phyloP scores from a whole-genome alignment of 306 rosid genomes.

The Lathyrus oleraceus region DNA sequence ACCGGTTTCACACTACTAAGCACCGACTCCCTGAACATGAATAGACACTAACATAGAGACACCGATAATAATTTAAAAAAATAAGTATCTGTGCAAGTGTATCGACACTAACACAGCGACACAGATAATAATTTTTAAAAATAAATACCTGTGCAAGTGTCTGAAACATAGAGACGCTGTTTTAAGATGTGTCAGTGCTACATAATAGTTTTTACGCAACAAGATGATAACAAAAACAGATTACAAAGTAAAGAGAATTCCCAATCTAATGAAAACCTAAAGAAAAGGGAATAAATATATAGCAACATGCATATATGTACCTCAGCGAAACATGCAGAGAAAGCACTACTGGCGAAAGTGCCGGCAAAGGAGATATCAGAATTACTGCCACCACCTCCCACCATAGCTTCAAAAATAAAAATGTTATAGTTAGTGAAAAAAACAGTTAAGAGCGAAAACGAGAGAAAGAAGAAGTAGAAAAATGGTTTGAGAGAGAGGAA shows the following conservation, averaged over 20 bases:
- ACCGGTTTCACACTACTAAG: too few species aligned
- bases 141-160: too few species aligned
- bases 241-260: background rate
- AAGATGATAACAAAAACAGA: conserved; percentile 13
- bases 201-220: too few species aligned
- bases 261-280: background rate
- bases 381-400: conserved; percentile 56
- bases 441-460: background rate
- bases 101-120: too few species aligned
- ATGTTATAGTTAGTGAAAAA: background rate
- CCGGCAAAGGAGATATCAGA: conserved; percentile 74
- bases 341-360: conserved; percentile 67
- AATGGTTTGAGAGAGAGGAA: too few species aligned
- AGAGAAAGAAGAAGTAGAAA: background rate
- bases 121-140: too few species aligned
- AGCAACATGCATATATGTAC: conserved; percentile 33
- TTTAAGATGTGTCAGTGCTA: too few species aligned
- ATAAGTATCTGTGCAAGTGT: too few species aligned
- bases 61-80: too few species aligned
- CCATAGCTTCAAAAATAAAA: conserved; percentile 46
- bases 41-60: too few species aligned
- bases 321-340: conserved; percentile 81
- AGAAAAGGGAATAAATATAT: background rate
- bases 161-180: too few species aligned
- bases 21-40: too few species aligned